A percentile compares a stretch with the other conserved stretches of the same genome.
Evolutionary conservation across 2,329 filamentous ascomycete species (phyloP).

Genomic region (Stemphylium lycopersici): DNA sequence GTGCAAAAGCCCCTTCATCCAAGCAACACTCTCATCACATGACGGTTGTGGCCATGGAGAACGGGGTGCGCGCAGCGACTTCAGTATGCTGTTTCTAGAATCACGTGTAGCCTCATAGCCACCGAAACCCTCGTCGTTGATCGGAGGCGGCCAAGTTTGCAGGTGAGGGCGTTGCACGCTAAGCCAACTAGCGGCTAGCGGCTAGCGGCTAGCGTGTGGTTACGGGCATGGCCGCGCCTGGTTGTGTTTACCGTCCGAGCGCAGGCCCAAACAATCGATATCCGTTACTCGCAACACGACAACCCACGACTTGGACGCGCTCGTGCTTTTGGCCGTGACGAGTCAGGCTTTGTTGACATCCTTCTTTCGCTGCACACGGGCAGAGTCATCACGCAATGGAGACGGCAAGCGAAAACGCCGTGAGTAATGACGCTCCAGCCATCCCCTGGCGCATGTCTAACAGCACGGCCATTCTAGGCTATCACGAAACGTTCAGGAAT

Average conservation of each 20-base stretch:
- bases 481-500: conserved; percentile 39
- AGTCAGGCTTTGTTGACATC: conserved; percentile 13
- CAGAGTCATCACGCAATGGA: conserved; percentile 23
- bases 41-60: too few relatives aligned
- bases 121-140: too few relatives aligned
- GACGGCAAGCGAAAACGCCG: conserved; percentile 38
- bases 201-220: conserved; percentile 6
- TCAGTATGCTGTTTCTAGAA: too few relatives aligned
- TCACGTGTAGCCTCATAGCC: too few relatives aligned
- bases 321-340: conserved; percentile 6
- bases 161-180: background rate
- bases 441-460: conserved; percentile 21
- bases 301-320: conserved; percentile 9
- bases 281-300: conserved; percentile 8
- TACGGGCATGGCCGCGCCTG: conserved; percentile 11
- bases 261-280: conserved; percentile 15
- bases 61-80: too few relatives aligned
- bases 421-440: conserved; percentile 17
- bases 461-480: conserved; percentile 21
- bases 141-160: background rate
- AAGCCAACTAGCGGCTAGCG: conserved; percentile 4
- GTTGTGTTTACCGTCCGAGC: conserved; percentile 18
- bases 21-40: too few relatives aligned
- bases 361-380: conserved; percentile 5
- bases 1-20: too few relatives aligned